Conservation (phyloP, 306 rosid species). For the Prinsepia uniflora region DNA sequence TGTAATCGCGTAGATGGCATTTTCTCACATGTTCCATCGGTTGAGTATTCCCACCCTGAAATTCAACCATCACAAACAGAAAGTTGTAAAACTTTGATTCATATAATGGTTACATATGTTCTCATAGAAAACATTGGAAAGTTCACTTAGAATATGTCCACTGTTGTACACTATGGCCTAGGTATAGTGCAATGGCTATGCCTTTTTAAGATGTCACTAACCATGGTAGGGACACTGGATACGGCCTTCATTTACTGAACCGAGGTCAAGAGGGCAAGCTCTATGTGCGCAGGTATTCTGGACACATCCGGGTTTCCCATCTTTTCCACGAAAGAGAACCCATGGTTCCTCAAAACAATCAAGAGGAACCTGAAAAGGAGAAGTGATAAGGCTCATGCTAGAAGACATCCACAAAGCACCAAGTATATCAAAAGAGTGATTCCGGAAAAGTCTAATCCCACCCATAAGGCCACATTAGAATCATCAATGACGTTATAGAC, state of each 20-base stretch:
- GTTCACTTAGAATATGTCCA: background rate
- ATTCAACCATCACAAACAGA: constrained; percentile 26
- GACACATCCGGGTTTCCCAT: constrained; percentile 90
- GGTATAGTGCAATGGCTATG: background rate
- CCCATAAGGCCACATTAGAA: background rate
- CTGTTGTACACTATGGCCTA: background rate
- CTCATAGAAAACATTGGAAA: background rate
- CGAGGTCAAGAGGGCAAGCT: constrained; percentile 95
- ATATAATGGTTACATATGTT: too few species aligned
- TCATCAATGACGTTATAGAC: background rate
- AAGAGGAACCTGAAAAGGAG: constrained; percentile 74
- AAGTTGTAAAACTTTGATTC: background rate
- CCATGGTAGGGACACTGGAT: constrained; percentile 94
- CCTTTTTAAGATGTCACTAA: constrained; percentile 33
- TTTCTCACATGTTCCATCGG: constrained; percentile 95
- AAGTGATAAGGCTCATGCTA: constrained; percentile 18
- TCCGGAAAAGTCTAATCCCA: background rate
- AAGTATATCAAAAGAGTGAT: background rate
- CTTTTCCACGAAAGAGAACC: constrained; percentile 94
- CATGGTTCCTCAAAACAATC: constrained; percentile 92
- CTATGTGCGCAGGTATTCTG: constrained; percentile 97
- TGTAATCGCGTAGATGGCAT: constrained; percentile 82
- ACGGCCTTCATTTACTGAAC: constrained; percentile 89
- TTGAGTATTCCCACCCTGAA: constrained; percentile 91
- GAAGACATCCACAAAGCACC: constrained; percentile 17